Evolutionary conservation across 768 basidiomycete species (phyloP).

Genomic region (Trametes punicea): DNA sequence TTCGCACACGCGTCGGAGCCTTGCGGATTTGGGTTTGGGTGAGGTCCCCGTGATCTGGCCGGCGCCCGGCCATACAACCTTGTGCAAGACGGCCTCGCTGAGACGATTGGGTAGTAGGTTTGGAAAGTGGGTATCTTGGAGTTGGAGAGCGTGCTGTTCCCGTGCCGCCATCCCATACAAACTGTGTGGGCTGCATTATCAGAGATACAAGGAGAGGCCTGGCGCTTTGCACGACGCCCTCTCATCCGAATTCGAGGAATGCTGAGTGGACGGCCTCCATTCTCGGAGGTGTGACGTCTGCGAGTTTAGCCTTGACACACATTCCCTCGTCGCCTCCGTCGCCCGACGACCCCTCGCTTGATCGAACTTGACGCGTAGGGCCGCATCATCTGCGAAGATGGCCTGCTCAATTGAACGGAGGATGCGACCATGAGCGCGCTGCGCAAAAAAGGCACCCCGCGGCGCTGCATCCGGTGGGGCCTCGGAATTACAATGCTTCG

Average conservation of each 20-base stretch:
- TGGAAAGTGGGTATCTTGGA: no score
- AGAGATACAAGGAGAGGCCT: no score
- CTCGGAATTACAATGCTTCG: background rate
- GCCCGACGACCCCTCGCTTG: background rate
- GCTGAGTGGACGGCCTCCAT: no score
- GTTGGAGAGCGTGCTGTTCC: no score
- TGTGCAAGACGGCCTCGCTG: background rate
- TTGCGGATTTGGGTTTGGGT: background rate
- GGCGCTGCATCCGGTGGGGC: background rate
- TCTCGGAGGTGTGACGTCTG: background rate
- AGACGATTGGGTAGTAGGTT: background rate
- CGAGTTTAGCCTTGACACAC: background rate
- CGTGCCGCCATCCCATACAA: no score
- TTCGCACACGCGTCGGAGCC: constrained; percentile 1
- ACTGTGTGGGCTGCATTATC: no score
- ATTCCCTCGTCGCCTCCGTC: background rate
- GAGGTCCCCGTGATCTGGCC: background rate
- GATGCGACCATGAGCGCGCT: background rate
- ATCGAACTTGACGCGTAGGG: no score
- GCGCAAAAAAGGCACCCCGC: background rate
- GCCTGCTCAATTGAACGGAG: no score
- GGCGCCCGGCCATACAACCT: background rate
- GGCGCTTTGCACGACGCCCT: no score
- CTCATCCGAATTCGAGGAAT: no score
- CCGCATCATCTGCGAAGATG: no score